Percentiles rank a stretch among this genome's conserved stretches.
These are phyloP conservation scores for Phytophthora litchii DNA, from an alignment of 352 stramenopile genomes.

Conservation along the genomic window DNA sequence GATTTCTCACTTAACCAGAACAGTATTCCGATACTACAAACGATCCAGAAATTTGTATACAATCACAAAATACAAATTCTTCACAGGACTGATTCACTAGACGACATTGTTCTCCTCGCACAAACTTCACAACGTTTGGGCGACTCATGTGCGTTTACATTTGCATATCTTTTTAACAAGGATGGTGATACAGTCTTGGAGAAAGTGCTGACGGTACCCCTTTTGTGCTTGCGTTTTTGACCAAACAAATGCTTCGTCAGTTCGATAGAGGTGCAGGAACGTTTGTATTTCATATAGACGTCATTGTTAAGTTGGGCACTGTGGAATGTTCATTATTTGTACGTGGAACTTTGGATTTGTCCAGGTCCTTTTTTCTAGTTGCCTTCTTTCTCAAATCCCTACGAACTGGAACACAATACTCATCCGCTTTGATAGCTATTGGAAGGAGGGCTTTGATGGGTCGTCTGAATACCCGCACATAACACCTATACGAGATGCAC, in stretches of 20 bases:
- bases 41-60: not conserved
- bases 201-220: not conserved
- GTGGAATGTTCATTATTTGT: conserved; percentile 15
- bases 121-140: not conserved
- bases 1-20: not conserved
- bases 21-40: not conserved
- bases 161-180: not conserved
- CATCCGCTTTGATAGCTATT: not conserved
- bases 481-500: not conserved
- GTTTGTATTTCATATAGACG: conserved; percentile 24
- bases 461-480: not conserved
- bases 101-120: not conserved
- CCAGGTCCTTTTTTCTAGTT: conserved; percentile 7
- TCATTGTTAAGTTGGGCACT: conserved; percentile 23
- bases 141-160: not conserved
- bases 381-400: conserved; percentile 22
- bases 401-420: not conserved
- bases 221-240: not conserved
- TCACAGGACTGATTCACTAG: not conserved
- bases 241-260: not conserved
- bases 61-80: not conserved
- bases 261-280: not conserved
- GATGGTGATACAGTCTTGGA: not conserved
- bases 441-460: not conserved
- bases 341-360: conserved; percentile 1